Conservation (phyloP, 2,329 filamentous ascomycete genomes). For the Calonectria pteridis region DNA sequence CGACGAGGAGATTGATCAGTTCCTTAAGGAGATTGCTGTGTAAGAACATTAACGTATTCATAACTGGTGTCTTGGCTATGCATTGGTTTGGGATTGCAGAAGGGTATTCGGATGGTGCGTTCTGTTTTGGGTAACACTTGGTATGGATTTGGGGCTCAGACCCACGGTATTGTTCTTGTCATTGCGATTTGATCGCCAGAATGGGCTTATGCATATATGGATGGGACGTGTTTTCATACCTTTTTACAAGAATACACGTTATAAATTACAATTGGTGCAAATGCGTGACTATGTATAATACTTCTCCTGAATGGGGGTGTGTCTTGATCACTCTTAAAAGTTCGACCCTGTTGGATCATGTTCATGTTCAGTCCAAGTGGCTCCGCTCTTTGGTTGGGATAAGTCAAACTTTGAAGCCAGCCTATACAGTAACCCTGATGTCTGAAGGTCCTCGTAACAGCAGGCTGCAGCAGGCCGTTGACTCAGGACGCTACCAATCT, state of each 20-base stretch:
- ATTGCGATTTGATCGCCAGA: conserved; percentile 17
- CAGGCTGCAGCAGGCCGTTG: no score
- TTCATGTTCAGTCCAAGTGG: no score
- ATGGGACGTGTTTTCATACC: background rate
- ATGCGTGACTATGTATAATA: background rate
- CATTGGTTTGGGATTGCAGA: conserved; percentile 43
- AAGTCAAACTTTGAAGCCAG: background rate
- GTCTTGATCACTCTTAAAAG: no score
- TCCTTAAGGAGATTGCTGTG: conserved; percentile 65
- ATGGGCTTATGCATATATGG: conserved; percentile 22
- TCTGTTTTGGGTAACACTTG: conserved; percentile 46
- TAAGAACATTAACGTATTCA: conserved; percentile 47
- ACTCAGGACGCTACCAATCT: no score
- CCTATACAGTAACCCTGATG: no score
- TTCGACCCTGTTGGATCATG: no score
- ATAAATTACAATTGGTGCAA: background rate
- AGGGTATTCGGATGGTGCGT: conserved; percentile 35
- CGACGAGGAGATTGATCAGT: conserved; percentile 71
- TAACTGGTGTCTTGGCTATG: conserved; percentile 41
- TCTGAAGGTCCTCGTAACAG: no score
- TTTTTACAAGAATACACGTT: conserved; percentile 26
- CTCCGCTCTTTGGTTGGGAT: background rate
- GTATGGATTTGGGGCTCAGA: conserved; percentile 36
- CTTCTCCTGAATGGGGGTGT: no score
- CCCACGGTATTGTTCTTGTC: conserved; percentile 34